Evolutionary conservation across 495 filamentous ascomycete genomes (phyloP).

Genomic region (Aspergillus ostianus): DNA sequence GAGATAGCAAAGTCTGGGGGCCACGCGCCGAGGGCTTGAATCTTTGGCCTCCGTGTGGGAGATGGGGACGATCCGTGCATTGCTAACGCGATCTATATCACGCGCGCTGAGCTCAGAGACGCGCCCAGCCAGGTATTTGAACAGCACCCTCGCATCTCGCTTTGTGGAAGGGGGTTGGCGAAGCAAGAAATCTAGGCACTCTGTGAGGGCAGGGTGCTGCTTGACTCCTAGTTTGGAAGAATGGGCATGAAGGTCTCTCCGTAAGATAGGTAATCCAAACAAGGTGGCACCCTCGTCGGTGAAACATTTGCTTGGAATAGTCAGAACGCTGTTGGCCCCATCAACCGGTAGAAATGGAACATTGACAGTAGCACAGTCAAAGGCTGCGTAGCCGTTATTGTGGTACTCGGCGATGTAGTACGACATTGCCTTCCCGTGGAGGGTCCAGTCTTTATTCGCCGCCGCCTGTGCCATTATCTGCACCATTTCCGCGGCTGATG

Average conservation of each 20-base stretch:
- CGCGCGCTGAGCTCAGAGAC: slow-evolving; percentile 66
- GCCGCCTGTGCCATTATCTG: slow-evolving; percentile 66
- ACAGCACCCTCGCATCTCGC: slow-evolving; percentile 64
- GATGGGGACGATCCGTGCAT: slow-evolving; percentile 71
- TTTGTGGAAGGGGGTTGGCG: slow-evolving; percentile 64
- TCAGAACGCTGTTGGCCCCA: slow-evolving; percentile 54
- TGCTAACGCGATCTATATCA: slow-evolving; percentile 56
- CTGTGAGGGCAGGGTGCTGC: slow-evolving; percentile 70
- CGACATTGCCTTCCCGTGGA: slow-evolving; percentile 66
- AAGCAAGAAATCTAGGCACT: slow-evolving; percentile 69
- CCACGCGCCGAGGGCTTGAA: slow-evolving; percentile 44
- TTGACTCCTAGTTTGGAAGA: slow-evolving; percentile 80
- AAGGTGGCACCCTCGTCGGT: slow-evolving; percentile 73
- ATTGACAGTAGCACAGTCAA: slow-evolving; percentile 53
- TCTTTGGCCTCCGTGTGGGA: slow-evolving; percentile 33
- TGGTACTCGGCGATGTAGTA: slow-evolving; percentile 82
- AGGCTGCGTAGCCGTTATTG: slow-evolving; percentile 66
- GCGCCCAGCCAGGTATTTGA: slow-evolving; percentile 78
- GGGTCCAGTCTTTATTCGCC: slow-evolving; percentile 49
- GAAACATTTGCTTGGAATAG: slow-evolving; percentile 75
- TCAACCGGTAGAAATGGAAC: slow-evolving; percentile 73
- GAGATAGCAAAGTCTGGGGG: slow-evolving; percentile 73
- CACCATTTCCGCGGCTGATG: slow-evolving; percentile 67
- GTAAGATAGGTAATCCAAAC: slow-evolving; percentile 76
- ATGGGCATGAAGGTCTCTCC: slow-evolving; percentile 69